Percentiles rank a stretch among this genome's conserved stretches.
Conservation (phyloP, 306 rosid genomes). For the Dalbergia cochinchinensis region DNA sequence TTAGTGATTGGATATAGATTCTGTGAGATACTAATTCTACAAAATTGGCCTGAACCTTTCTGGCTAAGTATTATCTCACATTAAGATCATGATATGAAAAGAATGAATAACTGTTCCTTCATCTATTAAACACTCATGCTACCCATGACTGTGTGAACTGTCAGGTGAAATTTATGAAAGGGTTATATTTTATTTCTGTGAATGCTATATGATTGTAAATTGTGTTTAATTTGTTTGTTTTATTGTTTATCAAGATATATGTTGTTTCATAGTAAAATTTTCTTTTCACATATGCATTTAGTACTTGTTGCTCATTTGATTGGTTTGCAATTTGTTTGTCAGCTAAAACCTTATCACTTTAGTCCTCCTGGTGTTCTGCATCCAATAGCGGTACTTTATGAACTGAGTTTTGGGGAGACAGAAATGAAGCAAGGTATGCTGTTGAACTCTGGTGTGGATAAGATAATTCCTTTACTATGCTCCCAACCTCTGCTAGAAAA, state of each 20-base stretch:
- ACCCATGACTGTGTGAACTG: background rate
- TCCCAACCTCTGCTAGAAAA: slow-evolving; percentile 19
- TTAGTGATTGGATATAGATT: background rate
- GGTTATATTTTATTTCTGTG: slow-evolving; percentile 13
- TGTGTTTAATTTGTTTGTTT: slow-evolving; percentile 11
- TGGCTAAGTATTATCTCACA: slow-evolving; percentile 17
- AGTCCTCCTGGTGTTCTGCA: slow-evolving; percentile 88
- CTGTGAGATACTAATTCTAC: slow-evolving; percentile 14
- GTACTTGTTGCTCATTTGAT: slow-evolving; percentile 15
- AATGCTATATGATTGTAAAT: slow-evolving; percentile 24
- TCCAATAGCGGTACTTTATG: slow-evolving; percentile 81
- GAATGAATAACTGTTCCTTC: background rate
- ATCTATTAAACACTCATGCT: background rate
- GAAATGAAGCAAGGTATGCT: slow-evolving; percentile 92
- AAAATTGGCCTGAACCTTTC: slow-evolving; percentile 1
- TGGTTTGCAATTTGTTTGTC: slow-evolving; percentile 50
- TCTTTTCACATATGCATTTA: background rate
- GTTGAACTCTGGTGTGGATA: slow-evolving; percentile 29
- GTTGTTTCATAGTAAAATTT: slow-evolving; percentile 21
- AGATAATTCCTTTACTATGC: slow-evolving; percentile 30
- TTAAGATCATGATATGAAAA: slow-evolving; percentile 28
- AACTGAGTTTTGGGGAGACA: slow-evolving; percentile 91
- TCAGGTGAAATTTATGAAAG: slow-evolving; percentile 26
- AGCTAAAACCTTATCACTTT: slow-evolving; percentile 82
- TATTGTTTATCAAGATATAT: slow-evolving; percentile 24